These are phyloP conservation scores for Paramecium pentaurelia DNA, from an alignment of 73 alveolate species.

Conservation along the genomic window DNA sequence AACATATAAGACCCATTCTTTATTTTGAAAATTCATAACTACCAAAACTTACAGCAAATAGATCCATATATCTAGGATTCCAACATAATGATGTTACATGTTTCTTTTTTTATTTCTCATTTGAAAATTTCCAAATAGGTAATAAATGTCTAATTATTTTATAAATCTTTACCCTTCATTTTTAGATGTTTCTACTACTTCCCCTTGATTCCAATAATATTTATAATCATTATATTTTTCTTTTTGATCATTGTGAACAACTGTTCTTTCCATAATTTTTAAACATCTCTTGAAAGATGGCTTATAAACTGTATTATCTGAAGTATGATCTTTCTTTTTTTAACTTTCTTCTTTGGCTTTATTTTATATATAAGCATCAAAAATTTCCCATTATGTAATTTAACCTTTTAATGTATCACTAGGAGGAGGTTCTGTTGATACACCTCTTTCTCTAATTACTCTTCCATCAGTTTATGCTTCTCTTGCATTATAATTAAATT, in stretches of 20 bases:
- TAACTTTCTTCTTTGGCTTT: slow-evolving; percentile 68
- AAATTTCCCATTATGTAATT: slow-evolving; percentile 99
- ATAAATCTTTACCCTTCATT: slow-evolving; percentile 46
- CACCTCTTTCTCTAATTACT: slow-evolving; percentile 84
- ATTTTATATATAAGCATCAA: slow-evolving; percentile 90
- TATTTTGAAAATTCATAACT: slow-evolving; percentile 87
- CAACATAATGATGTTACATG: slow-evolving; percentile 98
- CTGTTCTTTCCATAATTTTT: slow-evolving; percentile 97
- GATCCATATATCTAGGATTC: slow-evolving; percentile 98
- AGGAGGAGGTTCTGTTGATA: slow-evolving; percentile 94
- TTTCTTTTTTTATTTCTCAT: slow-evolving; percentile 96
- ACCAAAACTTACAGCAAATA: slow-evolving; percentile 99
- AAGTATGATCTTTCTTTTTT: slow-evolving; percentile 74
- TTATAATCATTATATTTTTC: slow-evolving; percentile 95
- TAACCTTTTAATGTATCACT: slow-evolving; percentile 76
- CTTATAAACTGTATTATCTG: slow-evolving; percentile 81
- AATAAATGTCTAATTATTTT: slow-evolving; percentile 65
- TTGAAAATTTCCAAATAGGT: slow-evolving; percentile 96
- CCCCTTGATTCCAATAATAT: slow-evolving; percentile 75
- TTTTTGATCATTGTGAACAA: slow-evolving; percentile 93
- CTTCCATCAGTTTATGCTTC: slow-evolving; percentile 88
- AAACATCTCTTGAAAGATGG: slow-evolving; percentile 90
- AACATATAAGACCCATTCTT: slow-evolving; percentile 96
- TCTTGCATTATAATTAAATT: slow-evolving; percentile 91
- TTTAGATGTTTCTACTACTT: slow-evolving; percentile 60